phyloP scores from a whole-genome alignment of 2,329 filamentous ascomycete genomes.

The Trichophyton schoenleinii region DNA sequence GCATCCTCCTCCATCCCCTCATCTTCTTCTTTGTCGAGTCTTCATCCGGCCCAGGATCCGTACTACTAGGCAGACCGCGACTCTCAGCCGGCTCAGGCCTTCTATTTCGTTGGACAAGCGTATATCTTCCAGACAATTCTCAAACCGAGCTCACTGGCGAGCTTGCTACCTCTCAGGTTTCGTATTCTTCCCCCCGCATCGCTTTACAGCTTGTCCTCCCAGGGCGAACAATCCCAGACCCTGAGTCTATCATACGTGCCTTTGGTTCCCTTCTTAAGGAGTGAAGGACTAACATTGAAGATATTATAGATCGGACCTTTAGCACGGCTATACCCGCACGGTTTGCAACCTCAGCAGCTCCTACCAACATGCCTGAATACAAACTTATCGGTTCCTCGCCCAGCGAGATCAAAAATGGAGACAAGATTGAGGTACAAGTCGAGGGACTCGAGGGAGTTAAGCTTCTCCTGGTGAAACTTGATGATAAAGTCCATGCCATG shows the following conservation, averaged over 20 bases:
- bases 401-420: constrained; percentile 61
- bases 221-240: neutral
- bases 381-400: constrained; percentile 62
- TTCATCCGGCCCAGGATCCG: neutral
- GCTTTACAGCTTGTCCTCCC: neutral
- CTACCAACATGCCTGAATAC: constrained; percentile 22
- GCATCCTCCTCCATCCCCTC: neutral
- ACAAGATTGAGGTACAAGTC: constrained; percentile 81
- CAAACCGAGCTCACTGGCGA: neutral
- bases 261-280: neutral
- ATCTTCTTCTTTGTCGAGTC: neutral
- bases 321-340: neutral
- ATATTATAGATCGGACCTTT: neutral
- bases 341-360: neutral
- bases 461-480: constrained; percentile 69
- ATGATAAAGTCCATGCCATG: constrained; percentile 63
- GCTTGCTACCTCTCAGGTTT: neutral
- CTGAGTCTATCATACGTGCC: neutral
- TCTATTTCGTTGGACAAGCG: neutral
- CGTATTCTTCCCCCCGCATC: neutral
- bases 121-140: neutral
- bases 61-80: neutral
- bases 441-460: constrained; percentile 80
- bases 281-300: neutral
- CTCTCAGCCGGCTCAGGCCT: neutral